Evolutionary conservation across 805 yeast species (phyloP).

Genomic region (Saitoella complicata): DNA sequence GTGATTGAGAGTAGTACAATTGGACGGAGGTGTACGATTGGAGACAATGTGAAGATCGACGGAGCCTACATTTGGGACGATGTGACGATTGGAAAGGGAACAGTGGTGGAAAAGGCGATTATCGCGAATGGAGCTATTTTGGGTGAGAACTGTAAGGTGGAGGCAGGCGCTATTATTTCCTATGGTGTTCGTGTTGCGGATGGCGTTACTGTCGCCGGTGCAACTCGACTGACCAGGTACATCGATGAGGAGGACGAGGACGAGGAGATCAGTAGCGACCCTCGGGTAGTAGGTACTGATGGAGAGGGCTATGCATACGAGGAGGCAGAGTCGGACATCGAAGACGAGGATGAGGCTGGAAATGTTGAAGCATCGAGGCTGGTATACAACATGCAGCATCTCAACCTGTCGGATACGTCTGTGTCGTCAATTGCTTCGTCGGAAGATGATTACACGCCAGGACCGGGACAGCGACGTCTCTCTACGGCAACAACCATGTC

Average conservation of each 20-base stretch:
- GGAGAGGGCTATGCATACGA: conserved; percentile 19
- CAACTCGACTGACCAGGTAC: conserved; percentile 6
- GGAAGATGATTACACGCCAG: conserved; percentile 1
- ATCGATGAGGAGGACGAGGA: conserved; percentile 20
- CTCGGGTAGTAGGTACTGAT: conserved; percentile 25
- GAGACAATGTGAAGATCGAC: conserved; percentile 51
- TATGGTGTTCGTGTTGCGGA: conserved; percentile 35
- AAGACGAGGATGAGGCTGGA: conserved; percentile 25
- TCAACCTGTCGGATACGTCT: conserved; percentile 11
- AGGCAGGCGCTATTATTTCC: conserved; percentile 67
- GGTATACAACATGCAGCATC: conserved; percentile 10
- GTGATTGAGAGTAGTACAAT: conserved; percentile 52
- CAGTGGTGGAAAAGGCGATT: conserved; percentile 43
- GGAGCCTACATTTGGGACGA: conserved; percentile 84
- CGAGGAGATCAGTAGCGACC: conserved; percentile 11
- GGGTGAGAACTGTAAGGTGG: conserved; percentile 34
- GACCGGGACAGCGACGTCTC: conserved; percentile 8
- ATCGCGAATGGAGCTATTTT: conserved; percentile 51
- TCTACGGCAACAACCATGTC: conserved; percentile 11
- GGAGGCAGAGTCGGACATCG: conserved; percentile 31
- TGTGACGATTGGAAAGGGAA: conserved; percentile 51
- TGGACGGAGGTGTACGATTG: conserved; percentile 77
- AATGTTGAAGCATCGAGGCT: conserved; percentile 13
- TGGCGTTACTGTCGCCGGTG: conserved; percentile 7
- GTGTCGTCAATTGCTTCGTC: conserved; percentile 3